Base-by-base conservation (phyloP, 208 protist species). In the Acanthamoeba lenticulata region DNA sequence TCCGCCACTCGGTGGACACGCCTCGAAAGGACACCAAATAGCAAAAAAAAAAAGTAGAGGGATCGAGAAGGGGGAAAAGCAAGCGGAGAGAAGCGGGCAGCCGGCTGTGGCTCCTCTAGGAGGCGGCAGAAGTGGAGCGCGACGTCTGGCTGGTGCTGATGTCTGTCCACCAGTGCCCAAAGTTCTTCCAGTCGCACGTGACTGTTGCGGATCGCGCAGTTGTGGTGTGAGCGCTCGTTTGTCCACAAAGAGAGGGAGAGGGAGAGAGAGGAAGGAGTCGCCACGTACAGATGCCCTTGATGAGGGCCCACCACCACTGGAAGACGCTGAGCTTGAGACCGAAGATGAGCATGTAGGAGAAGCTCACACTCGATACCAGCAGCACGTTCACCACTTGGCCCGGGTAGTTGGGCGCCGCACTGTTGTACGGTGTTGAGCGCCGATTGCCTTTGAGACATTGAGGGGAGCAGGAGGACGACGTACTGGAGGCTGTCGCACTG, bases 291-390 rank as follows among this genome's bases (percentile, higher is more conserved):
- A 74, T 34, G n/a, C 65, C 65, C 65, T 74, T 74, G 65, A 38
- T 21, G 65, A 74, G 36, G n/a, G 65, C 65, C 65, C 65, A 74
- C 65, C 65, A 74, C 65, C 65, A 74, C 36, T 42, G 65, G 65
- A 74, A 74, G n/a, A 74, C 65, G 29, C 65, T 74, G n/a, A 6
- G 2, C 65, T 74, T 74, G 32, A 74, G n/a, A 74, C 65, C 65
- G 65, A 74, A 74, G 36, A 74, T 74, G 65, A 74, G 65, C 65
- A 74, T 74, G 65, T 74, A 74, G n/a, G 65, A 34, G 36, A 74
- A 74, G 65, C 29, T 74, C 65, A 74, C 65, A 74, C 65, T 74
- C 13, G 65, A 17, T 27, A 74, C 65, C 65, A 74, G 65, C 32
- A 74, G 65, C 2, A 74, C n/a, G 65, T 74, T 74, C n/a, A 74